Evolutionary conservation across 441 rosid species (phyloP), one percentile per base, ranked within the genome.

Genomic region (Caryocar brasiliense): DNA sequence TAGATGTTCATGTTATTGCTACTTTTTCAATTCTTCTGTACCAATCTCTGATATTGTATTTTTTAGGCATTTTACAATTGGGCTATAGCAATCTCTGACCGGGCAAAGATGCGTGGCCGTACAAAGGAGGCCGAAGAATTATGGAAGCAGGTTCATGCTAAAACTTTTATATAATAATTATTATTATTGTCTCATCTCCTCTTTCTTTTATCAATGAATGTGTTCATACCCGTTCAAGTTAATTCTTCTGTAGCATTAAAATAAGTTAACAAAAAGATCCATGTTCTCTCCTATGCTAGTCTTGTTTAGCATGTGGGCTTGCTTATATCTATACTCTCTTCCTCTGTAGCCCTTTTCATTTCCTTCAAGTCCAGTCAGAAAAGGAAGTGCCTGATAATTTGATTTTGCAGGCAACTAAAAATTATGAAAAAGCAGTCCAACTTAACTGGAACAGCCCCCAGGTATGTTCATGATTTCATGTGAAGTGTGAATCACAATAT

Each of bases 371-470:
- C 28, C 6, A 37, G 7, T 21, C 27, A 15, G 13, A 21, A 29
- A 50, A 29, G 21, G 35, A 23, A 47, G 34, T 44, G 20, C 45
- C 48, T 39, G 40, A 20, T 39, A 29, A 20, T 45, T 27, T 72
- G 46, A 25, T 68, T 58, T 62, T 63, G 36, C 86, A 92, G 99
- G 96, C 99, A 7, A 86, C 92, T 34, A 78, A 74, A 48, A 88
- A 92, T 67, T 88, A 92, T 75, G 95, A 82, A 72, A 85, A 79
- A 53, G 99, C 99, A 25, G 95, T 92, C 63, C 82, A 83, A 58
- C 97, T 92, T 43, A 80, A 88, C 59, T 88, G 97, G 99, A 92
- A 88, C 50, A 92, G 95, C 73, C 96, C 97, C 56, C 97, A 88
- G 97, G 95, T 82, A 63, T 57, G 36, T 35, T 40, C 5, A 7